A percentile compares a stretch with the other conserved stretches of the same genome.
These are phyloP conservation scores for Sordariomycetes sp. DNA, from an alignment of 2,329 filamentous ascomycete genomes.

Conservation along the genomic window DNA sequence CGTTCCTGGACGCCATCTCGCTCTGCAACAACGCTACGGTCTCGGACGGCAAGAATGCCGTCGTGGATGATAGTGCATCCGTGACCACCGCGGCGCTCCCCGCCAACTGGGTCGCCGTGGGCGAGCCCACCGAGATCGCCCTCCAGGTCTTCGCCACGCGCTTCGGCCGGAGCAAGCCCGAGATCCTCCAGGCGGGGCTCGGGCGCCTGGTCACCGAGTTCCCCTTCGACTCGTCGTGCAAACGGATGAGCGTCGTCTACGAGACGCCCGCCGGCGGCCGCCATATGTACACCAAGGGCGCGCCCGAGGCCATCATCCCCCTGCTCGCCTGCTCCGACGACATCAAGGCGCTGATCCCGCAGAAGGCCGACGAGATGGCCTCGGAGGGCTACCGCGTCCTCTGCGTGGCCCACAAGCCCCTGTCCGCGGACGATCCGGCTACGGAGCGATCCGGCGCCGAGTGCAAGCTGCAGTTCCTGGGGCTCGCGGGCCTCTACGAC, in stretches of 20 bases:
- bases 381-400: slow-evolving; percentile 58
- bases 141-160: slow-evolving; percentile 64
- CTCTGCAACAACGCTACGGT: slow-evolving; percentile 52
- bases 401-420: slow-evolving; percentile 46
- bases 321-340: slow-evolving; percentile 36
- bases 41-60: slow-evolving; percentile 24
- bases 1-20: slow-evolving; percentile 43
- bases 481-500: slow-evolving; percentile 62
- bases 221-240: slow-evolving; percentile 63
- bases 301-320: slow-evolving; percentile 45
- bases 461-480: slow-evolving; percentile 49
- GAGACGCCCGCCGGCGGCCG: slow-evolving; percentile 17
- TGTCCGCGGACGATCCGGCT: slow-evolving; percentile 22
- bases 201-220: slow-evolving; percentile 50
- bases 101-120: slow-evolving; percentile 45
- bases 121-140: slow-evolving; percentile 64
- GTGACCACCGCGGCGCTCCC: slow-evolving; percentile 6
- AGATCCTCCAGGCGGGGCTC: slow-evolving; percentile 20
- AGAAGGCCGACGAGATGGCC: slow-evolving; percentile 44
- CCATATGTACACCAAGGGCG: slow-evolving; percentile 46
- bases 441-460: slow-evolving; percentile 45
- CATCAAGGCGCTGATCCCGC: slow-evolving; percentile 32
- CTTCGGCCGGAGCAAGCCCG: slow-evolving; percentile 42
- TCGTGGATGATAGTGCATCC: slow-evolving; percentile 4
- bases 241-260: slow-evolving; percentile 66